These are phyloP conservation scores for Neurospora sp. DNA, from an alignment of 2,329 filamentous ascomycete species.

Conservation along the genomic window DNA sequence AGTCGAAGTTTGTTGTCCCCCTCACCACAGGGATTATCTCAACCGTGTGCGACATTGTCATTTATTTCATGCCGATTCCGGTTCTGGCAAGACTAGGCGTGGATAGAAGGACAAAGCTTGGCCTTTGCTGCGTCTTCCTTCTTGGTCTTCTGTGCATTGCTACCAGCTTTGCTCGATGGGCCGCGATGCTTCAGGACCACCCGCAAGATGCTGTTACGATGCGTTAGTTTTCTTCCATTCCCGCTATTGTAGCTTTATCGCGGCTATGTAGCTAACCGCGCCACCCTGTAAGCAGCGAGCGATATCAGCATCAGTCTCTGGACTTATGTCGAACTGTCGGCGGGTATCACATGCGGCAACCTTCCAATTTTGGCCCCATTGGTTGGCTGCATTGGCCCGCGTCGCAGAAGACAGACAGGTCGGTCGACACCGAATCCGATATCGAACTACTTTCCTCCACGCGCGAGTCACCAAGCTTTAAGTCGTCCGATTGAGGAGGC, in stretches of 20 bases:
- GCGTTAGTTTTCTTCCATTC: background rate
- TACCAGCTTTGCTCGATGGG: conserved; percentile 9
- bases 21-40: background rate
- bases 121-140: conserved; percentile 1
- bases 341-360: conserved; percentile 11
- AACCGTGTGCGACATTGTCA: background rate
- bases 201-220: background rate
- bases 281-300: background rate
- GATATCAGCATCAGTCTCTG: conserved; percentile 8
- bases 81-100: background rate
- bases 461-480: background rate
- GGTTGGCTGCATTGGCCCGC: conserved; percentile 4
- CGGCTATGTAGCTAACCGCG: background rate
- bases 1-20: background rate
- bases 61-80: conserved; percentile 4
- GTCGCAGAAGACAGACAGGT: background rate
- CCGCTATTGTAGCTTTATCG: no score
- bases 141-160: background rate
- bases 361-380: conserved; percentile 9
- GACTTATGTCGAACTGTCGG: conserved; percentile 11
- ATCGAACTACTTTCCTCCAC: background rate
- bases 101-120: background rate
- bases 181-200: conserved; percentile 4
- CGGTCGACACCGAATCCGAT: background rate
- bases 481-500: background rate